Conservation (phyloP, 257 asterid genomes). For the Solanum paucissectum region DNA sequence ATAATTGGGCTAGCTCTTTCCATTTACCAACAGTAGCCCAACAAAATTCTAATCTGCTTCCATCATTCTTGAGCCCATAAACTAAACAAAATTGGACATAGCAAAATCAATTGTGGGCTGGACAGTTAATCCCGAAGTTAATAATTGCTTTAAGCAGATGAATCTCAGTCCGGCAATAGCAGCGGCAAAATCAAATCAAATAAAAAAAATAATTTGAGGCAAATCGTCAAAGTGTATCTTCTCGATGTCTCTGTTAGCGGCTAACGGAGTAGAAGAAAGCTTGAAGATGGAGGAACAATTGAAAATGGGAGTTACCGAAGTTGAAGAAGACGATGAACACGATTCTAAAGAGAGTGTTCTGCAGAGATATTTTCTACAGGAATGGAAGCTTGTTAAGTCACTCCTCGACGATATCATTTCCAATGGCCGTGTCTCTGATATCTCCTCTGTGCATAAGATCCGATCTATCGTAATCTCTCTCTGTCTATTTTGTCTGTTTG, state of each 20-base stretch:
- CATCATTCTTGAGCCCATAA: background rate
- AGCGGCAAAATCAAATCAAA: background rate
- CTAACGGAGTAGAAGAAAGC: background rate
- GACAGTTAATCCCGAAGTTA: background rate
- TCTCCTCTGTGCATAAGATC: constrained; percentile 61
- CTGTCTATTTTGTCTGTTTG: background rate
- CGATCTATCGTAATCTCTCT: constrained; percentile 64
- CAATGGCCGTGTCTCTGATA: constrained; percentile 52
- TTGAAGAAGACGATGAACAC: constrained; percentile 63
- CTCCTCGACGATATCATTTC: constrained; percentile 65
- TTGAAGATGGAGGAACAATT: background rate
- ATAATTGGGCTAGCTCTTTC: background rate
- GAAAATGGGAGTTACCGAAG: constrained; percentile 6
- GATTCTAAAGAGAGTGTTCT: constrained; percentile 68
- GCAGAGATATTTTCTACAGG: constrained; percentile 80
- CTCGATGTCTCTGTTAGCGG: background rate
- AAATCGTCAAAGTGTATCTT: background rate
- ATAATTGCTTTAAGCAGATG: background rate
- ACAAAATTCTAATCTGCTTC: background rate
- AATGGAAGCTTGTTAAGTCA: constrained; percentile 84
- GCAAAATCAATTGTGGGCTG: background rate
- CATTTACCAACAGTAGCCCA: background rate
- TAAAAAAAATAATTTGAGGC: background rate
- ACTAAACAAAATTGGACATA: background rate
- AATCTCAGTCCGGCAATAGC: background rate